Evolutionary conservation across 306 rosid genomes (phyloP), one percentile per base, ranked within the genome.

Genomic region (Myrica gale): DNA sequence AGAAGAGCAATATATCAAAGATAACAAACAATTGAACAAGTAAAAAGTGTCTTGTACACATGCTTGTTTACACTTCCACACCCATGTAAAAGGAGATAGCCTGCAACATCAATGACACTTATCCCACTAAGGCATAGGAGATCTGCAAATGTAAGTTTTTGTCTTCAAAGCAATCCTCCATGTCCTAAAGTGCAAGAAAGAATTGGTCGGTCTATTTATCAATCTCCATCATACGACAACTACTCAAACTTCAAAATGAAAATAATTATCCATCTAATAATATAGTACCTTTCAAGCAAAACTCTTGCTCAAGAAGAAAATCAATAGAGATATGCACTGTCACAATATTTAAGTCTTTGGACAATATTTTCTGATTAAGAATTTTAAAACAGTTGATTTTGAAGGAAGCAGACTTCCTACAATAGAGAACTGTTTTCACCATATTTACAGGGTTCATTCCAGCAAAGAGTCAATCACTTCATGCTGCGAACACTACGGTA

Each of bases 401-500:
- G 3, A 63, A 11, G 4, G 37, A 21, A 7, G 47, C 19, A 15
- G 21, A 41, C 50, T 21, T 69, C 68, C 71, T 56, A 70, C 44
- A n/a, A 69, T 53, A 74, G 17, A 62, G 70, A 39, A 43, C 26
- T 47, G 9, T 46, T 47, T 41, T 54, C 19, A 55, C 70, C 57
- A 54, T 9, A 32, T 57, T 70, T 26, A 56, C 48, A 76, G 48
- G 23, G 4, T 63, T 19, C 12, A 20, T 23, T 43, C 21, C 57
- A 43, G 66, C 41, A 76, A 76, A 66, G 71, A 20, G 47, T 57
- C 71, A 15, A 63, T 10, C 11, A 63, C 16, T 47, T 41, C 54
- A 53, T 21, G 65, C 44, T 20, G 32, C 46, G 53, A 47, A 55
- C 73, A 76, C 46, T 43, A 5, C 23, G 6, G 39, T 21, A 68